Evolutionary conservation across 1,139 yeast species (phyloP), one percentile per base, ranked within the genome.

Genomic region (Kodamaea sp.): DNA sequence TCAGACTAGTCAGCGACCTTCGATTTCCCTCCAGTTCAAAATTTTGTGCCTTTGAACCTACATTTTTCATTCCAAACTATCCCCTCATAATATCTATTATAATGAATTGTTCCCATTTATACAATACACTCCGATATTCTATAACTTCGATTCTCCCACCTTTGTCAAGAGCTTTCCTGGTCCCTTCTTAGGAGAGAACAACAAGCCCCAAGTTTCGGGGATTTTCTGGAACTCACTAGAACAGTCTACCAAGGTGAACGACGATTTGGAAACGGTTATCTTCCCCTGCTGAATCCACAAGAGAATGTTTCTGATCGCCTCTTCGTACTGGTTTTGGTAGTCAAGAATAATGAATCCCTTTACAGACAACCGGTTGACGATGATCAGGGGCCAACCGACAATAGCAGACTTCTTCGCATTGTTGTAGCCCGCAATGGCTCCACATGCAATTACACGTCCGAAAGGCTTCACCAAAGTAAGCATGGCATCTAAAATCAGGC

Each of bases 141-240:
- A 34, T 50, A 35, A 29, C 42, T 64, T 18, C 10, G 22, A 14
- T 4, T 26, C 28, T 1, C 22, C 5, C 2, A 26, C 28, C 11
- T 26, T 48, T 26, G 66, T 56, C 28, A 61, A 32, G 32, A 61
- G 46, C 47, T 61, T 63, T 27, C 69, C 69, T 5, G 50, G 51
- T 10, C 53, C 53, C 50, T 61, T 59, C 26, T 48, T 42, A n/a
- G 44, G 43, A 11, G 45, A 37, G 52, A 72, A 73, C 24, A 75
- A 46, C 20, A 66, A 57, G 15, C 64, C 57, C 79, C 79, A 75
- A 7, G 63, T 50, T 23, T 55, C 53, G 15, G 79, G 79, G 34
- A 74, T 58, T 22, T 64, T 53, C 12, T 44, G 31, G 40, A 73
- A 71, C 5, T 46, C 47, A 7, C 56, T 44, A 2, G 53, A 44